Percentiles rank a stretch among this genome's conserved stretches.
Conservation (phyloP, 2,329 filamentous ascomycete species). For the Eutypella sp. region DNA sequence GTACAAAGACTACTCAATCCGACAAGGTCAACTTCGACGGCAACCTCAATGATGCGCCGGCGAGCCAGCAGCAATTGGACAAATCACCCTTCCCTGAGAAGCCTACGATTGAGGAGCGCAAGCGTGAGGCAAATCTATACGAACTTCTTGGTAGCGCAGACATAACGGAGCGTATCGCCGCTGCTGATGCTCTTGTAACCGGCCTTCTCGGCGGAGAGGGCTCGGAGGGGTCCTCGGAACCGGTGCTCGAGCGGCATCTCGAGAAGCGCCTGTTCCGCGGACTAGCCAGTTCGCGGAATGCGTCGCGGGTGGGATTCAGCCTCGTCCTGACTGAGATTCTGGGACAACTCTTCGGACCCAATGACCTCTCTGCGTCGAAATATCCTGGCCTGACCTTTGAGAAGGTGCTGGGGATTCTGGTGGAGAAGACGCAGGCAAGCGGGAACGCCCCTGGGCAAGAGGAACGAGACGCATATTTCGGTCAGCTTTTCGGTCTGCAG, state of each 20-base stretch:
- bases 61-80: constrained; percentile 27
- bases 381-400: constrained; percentile 54
- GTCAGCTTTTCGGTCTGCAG: constrained; percentile 81
- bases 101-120: constrained; percentile 47
- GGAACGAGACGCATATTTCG: constrained; percentile 79
- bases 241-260: constrained; percentile 52
- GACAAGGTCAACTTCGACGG: constrained; percentile 7
- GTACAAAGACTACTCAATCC: constrained; percentile 27
- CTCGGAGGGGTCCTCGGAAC: constrained; percentile 33
- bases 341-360: constrained; percentile 59
- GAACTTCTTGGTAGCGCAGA: constrained; percentile 58
- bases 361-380: constrained; percentile 37
- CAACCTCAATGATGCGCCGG: constrained; percentile 7
- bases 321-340: constrained; percentile 81
- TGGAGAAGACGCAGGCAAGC: constrained; percentile 50
- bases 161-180: constrained; percentile 48
- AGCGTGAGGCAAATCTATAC: constrained; percentile 55
- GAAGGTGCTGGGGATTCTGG: constrained; percentile 45
- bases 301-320: constrained; percentile 82
- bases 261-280: constrained; percentile 74
- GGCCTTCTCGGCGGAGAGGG: constrained; percentile 42
- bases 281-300: constrained; percentile 84
- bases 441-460: constrained; percentile 63
- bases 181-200: constrained; percentile 54
- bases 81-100: constrained; percentile 48